Evolutionary conservation across 208 protist genomes (phyloP).

Genomic region (Wallacemonas collosoma): DNA sequence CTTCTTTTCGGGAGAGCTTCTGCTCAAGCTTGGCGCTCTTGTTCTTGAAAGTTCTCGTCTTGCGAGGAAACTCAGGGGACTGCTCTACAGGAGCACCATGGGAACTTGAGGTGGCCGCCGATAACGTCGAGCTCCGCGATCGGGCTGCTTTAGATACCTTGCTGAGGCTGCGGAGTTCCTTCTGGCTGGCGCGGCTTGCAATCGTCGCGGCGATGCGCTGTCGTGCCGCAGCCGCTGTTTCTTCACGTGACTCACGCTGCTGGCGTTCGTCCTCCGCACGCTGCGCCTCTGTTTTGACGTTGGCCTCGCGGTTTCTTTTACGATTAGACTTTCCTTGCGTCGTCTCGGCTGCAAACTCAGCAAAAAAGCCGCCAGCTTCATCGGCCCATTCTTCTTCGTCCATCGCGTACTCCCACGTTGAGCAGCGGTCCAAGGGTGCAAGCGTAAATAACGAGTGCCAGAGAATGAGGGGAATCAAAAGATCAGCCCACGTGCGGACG

Average conservation of each 20-base stretch:
- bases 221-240: constrained; percentile 49
- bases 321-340: constrained; percentile 40
- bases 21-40: constrained; percentile 33
- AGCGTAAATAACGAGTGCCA: constrained; percentile 21
- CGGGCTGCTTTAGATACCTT: background rate
- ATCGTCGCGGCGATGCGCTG: constrained; percentile 67
- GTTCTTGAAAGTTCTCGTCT: constrained; percentile 12
- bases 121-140: background rate
- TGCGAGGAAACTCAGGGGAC: background rate
- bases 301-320: constrained; percentile 47
- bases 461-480: background rate
- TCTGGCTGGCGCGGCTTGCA: constrained; percentile 55
- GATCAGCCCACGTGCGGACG: background rate
- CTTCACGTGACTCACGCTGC: constrained; percentile 21
- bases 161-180: constrained; percentile 29
- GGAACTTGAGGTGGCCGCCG: background rate
- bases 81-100: background rate
- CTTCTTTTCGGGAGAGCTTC: constrained; percentile 39
- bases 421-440: background rate
- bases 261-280: constrained; percentile 8
- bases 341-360: constrained; percentile 42
- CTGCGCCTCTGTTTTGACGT: constrained; percentile 17
- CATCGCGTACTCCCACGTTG: background rate
- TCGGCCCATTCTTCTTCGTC: constrained; percentile 67
- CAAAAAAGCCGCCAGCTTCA: constrained; percentile 63